phyloP scores from a whole-genome alignment of 805 yeast species.

The Lachancea sp. region DNA sequence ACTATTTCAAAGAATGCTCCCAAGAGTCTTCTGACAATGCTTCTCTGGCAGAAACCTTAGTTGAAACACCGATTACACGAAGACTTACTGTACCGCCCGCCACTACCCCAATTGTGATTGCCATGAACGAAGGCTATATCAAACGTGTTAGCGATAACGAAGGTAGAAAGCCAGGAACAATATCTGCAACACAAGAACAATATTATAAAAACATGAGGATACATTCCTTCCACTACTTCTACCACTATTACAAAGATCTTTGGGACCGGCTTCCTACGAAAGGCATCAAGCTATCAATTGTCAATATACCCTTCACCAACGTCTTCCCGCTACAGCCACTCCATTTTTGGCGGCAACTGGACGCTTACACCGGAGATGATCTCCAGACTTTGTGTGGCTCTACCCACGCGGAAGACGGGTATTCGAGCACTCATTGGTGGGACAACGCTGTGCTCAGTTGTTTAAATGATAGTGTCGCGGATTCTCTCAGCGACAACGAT shows the following conservation, averaged over 20 bases:
- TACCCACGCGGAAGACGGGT: background rate
- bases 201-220: constrained; percentile 21
- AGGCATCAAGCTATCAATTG: constrained; percentile 24
- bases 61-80: constrained; percentile 16
- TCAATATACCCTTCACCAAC: constrained; percentile 32
- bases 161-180: constrained; percentile 17
- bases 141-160: constrained; percentile 12
- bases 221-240: constrained; percentile 29
- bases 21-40: constrained; percentile 11
- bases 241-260: constrained; percentile 23
- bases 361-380: constrained; percentile 17
- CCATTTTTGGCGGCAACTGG: constrained; percentile 19
- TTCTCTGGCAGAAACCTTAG: constrained; percentile 25
- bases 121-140: constrained; percentile 22
- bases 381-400: constrained; percentile 22
- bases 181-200: constrained; percentile 22
- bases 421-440: constrained; percentile 19
- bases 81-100: constrained; percentile 29
- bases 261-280: constrained; percentile 30
- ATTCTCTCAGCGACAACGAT: background rate
- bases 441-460: constrained; percentile 21
- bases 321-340: constrained; percentile 28
- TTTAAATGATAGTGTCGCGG: constrained; percentile 12
- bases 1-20: constrained; percentile 18
- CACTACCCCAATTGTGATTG: constrained; percentile 26